Conservation (phyloP, 2,329 filamentous ascomycete genomes). For the Cladobotryum protrusum region DNA sequence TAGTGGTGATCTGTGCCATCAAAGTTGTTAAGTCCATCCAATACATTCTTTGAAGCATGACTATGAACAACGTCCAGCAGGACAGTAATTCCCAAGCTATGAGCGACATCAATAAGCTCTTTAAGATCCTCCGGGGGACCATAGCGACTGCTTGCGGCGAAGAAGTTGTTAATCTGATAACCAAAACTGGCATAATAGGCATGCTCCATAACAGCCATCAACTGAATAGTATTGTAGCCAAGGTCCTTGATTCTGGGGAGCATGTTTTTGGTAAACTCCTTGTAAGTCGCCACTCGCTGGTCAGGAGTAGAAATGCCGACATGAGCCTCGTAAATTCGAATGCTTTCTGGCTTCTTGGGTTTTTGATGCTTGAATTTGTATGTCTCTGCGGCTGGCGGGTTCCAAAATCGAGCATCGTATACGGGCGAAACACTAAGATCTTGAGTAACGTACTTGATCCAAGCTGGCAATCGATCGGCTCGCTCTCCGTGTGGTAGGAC, state of each 20-base stretch:
- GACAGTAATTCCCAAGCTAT: conserved; percentile 83
- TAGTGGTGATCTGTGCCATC: conserved; percentile 93
- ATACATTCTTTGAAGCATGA: conserved; percentile 94
- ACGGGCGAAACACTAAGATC: conserved; percentile 82
- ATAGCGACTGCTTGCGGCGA: conserved; percentile 92
- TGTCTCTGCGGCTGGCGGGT: conserved; percentile 67
- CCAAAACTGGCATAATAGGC: conserved; percentile 99
- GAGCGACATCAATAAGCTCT: conserved; percentile 91
- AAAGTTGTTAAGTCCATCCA: conserved; percentile 93
- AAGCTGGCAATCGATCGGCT: conserved; percentile 84
- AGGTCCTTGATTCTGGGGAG: conserved; percentile 83
- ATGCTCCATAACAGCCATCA: conserved; percentile 99
- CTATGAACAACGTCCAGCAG: conserved; percentile 95
- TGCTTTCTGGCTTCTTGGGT: conserved; percentile 76
- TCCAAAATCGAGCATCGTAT: conserved; percentile 97
- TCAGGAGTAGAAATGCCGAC: conserved; percentile 95
- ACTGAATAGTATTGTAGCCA: conserved; percentile 94
- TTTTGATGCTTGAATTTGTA: conserved; percentile 81
- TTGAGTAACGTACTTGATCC: conserved; percentile 97
- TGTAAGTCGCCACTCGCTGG: conserved; percentile 83
- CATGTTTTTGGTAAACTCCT: conserved; percentile 92
- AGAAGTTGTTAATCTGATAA: conserved; percentile 98
- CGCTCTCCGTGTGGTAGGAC: conserved; percentile 71
- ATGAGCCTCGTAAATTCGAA: conserved; percentile 97
- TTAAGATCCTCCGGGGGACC: conserved; percentile 91